phyloP scores from a whole-genome alignment of 345 rosid species.

The Camelina neglecta region DNA sequence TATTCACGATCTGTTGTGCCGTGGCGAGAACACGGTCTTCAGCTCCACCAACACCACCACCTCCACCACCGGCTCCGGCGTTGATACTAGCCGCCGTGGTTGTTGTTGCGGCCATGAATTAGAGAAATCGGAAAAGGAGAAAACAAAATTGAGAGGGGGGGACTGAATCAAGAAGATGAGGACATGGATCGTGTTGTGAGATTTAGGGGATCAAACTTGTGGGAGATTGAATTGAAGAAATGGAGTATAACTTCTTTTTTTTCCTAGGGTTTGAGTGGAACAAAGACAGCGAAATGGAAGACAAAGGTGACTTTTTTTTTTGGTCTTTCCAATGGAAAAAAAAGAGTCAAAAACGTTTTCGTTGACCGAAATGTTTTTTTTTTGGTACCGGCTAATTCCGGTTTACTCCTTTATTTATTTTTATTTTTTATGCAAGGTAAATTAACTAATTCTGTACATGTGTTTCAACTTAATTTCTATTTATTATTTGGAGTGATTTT shows the following conservation, averaged over 20 bases:
- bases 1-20: constrained; percentile 95
- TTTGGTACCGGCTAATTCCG: constrained; percentile 18
- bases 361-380: constrained; percentile 24
- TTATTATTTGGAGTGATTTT: too few species aligned
- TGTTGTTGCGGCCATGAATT: constrained; percentile 41
- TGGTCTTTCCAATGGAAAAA: neutral
- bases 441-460: too few species aligned
- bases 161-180: constrained; percentile 28
- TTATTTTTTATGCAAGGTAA: too few species aligned
- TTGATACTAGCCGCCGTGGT: constrained; percentile 52
- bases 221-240: constrained; percentile 16
- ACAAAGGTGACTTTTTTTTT: neutral
- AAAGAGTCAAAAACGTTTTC: constrained; percentile 19
- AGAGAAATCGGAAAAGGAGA: neutral
- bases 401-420: neutral
- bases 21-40: constrained; percentile 98
- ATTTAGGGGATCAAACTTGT: constrained; percentile 25
- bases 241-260: neutral
- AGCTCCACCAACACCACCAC: constrained; percentile 51
- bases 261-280: constrained; percentile 44
- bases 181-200: neutral
- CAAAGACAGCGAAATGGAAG: constrained; percentile 36
- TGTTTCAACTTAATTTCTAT: too few species aligned
- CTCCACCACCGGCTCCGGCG: constrained; percentile 37
- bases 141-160: neutral